These are phyloP conservation scores for Peronospora tabacina DNA, from an alignment of 352 stramenopile genomes.

Conservation along the genomic window DNA sequence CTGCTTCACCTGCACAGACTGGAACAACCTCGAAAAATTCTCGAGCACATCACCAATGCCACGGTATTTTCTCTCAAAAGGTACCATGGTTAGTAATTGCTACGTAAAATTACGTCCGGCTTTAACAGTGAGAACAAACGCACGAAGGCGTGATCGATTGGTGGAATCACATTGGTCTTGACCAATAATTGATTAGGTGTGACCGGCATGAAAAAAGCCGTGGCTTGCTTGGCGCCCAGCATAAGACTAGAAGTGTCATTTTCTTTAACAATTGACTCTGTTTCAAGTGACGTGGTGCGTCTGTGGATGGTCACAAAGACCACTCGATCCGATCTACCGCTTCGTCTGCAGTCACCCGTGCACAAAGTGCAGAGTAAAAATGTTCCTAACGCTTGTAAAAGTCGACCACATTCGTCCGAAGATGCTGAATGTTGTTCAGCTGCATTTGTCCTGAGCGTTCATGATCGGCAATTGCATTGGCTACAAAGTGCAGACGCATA, in stretches of 20 bases:
- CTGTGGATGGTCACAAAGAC: too few relatives aligned
- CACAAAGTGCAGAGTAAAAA: too few relatives aligned
- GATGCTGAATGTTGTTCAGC: too few relatives aligned
- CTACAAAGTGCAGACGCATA: too few relatives aligned
- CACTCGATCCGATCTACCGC: too few relatives aligned
- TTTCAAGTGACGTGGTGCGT: too few relatives aligned
- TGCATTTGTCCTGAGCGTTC: too few relatives aligned
- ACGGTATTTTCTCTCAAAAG: slow-evolving; percentile 78
- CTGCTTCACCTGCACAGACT: slow-evolving; percentile 66
- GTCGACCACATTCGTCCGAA: too few relatives aligned
- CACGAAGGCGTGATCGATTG: slow-evolving; percentile 53
- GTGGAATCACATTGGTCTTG: slow-evolving; percentile 34
- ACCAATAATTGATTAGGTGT: slow-evolving; percentile 44
- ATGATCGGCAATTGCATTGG: too few relatives aligned
- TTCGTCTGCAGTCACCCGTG: too few relatives aligned
- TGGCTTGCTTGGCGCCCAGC: slow-evolving; percentile 39
- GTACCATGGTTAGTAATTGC: slow-evolving; percentile 86
- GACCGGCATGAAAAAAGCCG: slow-evolving; percentile 39
- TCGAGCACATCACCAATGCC: slow-evolving; percentile 68
- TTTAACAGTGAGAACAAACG: slow-evolving; percentile 78
- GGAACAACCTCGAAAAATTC: slow-evolving; percentile 59
- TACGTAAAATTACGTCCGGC: slow-evolving; percentile 68
- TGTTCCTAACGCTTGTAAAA: too few relatives aligned
- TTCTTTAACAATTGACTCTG: too few relatives aligned
- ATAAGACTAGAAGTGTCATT: slow-evolving; percentile 22